These are phyloP conservation scores for Porphyrellus cyaneotinctus DNA, from an alignment of 768 basidiomycete genomes.

Conservation along the genomic window DNA sequence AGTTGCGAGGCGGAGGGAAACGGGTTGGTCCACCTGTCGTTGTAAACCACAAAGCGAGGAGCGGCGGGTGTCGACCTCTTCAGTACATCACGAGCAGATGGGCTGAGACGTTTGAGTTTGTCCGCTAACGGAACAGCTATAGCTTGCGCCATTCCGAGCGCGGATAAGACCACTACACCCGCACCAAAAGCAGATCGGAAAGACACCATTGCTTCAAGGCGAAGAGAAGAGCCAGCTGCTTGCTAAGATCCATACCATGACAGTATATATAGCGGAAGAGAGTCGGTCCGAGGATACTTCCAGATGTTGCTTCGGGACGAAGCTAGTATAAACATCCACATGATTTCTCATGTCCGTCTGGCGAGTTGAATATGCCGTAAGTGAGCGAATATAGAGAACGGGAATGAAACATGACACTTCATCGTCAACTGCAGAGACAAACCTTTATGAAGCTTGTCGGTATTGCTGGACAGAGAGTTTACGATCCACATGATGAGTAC, in stretches of 20 bases:
- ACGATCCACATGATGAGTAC: neutral
- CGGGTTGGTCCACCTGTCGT: slow-evolving; percentile 41
- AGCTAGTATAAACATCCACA: neutral
- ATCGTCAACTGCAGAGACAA: neutral
- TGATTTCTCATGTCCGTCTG: neutral
- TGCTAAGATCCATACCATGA: neutral
- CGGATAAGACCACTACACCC: slow-evolving; percentile 4
- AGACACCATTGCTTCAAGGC: slow-evolving; percentile 14
- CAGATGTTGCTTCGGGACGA: neutral
- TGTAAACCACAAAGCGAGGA: slow-evolving; percentile 47
- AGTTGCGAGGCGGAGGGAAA: slow-evolving; percentile 43
- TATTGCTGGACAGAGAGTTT: neutral
- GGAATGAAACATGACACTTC: neutral
- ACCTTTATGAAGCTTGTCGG: neutral
- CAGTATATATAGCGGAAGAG: slow-evolving; percentile 16
- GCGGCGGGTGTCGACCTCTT: slow-evolving; percentile 33
- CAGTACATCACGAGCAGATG: slow-evolving; percentile 23
- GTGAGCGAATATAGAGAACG: neutral
- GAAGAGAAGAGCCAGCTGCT: neutral
- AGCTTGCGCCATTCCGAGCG: slow-evolving; percentile 11
- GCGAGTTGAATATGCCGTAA: neutral
- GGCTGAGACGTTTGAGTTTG: slow-evolving; percentile 19
- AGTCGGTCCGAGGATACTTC: neutral
- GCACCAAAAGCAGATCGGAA: slow-evolving; percentile 5
- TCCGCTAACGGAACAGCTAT: slow-evolving; percentile 19